Base-by-base conservation (phyloP, 805 yeast species). In the Starmerella apis region DNA sequence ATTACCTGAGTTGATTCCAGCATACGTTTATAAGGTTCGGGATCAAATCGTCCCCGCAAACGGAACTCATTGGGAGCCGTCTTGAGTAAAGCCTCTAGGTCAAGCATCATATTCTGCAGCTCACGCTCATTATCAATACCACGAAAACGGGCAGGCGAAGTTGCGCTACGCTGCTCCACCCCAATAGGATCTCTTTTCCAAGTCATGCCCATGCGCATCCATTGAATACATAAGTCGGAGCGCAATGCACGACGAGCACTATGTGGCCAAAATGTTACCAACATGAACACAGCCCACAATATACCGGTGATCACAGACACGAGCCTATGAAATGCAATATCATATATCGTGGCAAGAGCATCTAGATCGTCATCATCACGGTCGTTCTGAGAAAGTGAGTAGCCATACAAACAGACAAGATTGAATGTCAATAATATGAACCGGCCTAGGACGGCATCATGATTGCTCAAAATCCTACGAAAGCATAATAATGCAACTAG, bases 11-110 rank as follows among this genome's bases (percentile, higher is more conserved):
- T 82, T 2, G 76, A 65, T 11, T 65, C 63, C 19, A 85, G 61
- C 20, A 85, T 62, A 33, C 65, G 68, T 37, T 69, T 67, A 63
- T 80, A 86, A 0, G 70, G 68, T 3, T 63, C 66, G 2, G 63
- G 61, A 2, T 88, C 86, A 56, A 83, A 85, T 13, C 74, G 72
- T 0, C 94, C 94, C 58, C 84, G 81, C 49, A 86, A 65, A 42
- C 94, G 70, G 47, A 81, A 69, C 62, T 85, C 95, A 61, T 77
- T 71, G 2, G 88, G 85, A 0, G 94, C 86, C 59, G 81, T 86
- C 43, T 76, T 74, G 35, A 83, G 64, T 19, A 82, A 64, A 0
- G 73, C 61, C 41, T 80, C 80, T 48, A 86, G 68, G 56, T 81
- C 86, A 10, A 72, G 59, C 70, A 83, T 72, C 11, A 81, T 70